Evolutionary conservation across 2,329 filamentous ascomycete species (phyloP), one percentile per base, ranked within the genome.

Genomic region (Arthroderma uncinatum): DNA sequence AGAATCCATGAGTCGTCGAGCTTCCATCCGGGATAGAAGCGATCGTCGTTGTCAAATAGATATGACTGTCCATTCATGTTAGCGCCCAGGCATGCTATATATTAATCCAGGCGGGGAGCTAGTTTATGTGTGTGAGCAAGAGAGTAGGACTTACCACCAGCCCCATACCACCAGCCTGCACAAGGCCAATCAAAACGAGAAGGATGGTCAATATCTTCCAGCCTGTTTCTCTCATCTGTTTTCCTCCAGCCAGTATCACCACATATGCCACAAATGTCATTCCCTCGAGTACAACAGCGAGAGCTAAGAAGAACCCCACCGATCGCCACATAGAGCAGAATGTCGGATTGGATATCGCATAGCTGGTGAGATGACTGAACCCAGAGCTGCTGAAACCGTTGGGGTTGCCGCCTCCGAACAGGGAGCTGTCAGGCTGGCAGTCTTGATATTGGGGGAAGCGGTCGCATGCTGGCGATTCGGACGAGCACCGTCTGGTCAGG

Each of bases 321-420:
- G 84, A 89, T 59, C 87, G 82, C 92, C 92, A 98, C 79, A 94
- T 86, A 65, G 84, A 86, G 77, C 93, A 97, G 74, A 97, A 96
- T n/a, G 36, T 55, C 34, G 33, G 47, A 25, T 42, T 37, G 37
- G 33, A 23, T 30, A 50, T 53, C 9, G 50, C 16, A 34, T 19
- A 19, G n/a, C n/a, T 19, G 28, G 50, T 19, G 34, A 23, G 5
- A 37, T 36, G 50, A n/a, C n/a, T 28, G 2, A 23, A 50, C 5
- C 23, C 34, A 37, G 30, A 37, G 28, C 34, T 19, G 28, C 28
- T 23, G 50, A 53, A 23, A 6, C 19, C 14, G 23, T 50, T 81
- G 55, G 82, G n/a, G n/a, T n/a, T 80, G 64, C 78, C 79, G 57
- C 21, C 25, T 14, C 34, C 21, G 23, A 42, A 42, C 39, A 42